phyloP scores from a whole-genome alignment of 140 eudicot species.

The Stevia rebaudiana region DNA sequence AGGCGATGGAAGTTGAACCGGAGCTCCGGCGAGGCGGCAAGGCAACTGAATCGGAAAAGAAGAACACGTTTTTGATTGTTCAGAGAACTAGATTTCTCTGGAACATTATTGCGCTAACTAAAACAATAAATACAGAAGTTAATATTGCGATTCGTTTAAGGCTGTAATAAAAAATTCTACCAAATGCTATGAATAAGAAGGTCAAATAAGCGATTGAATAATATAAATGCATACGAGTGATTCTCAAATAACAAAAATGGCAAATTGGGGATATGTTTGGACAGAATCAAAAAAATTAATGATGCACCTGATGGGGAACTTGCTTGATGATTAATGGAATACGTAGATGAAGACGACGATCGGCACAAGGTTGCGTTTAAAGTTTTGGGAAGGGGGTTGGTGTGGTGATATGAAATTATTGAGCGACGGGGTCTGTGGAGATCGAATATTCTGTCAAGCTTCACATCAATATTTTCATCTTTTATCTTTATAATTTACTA shows the following conservation, averaged over 20 bases:
- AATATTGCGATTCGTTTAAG: background rate
- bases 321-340: background rate
- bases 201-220: background rate
- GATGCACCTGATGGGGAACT: background rate
- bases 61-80: too few relatives aligned
- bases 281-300: background rate
- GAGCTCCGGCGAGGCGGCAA: too few relatives aligned
- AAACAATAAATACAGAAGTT: background rate
- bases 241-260: background rate
- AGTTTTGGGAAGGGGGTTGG: background rate
- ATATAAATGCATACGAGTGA: background rate
- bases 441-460: background rate
- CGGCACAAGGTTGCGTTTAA: background rate
- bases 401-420: slow-evolving; percentile 1
- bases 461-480: too few relatives aligned
- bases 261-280: background rate
- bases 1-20: too few relatives aligned
- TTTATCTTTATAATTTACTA: too few relatives aligned
- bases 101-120: too few relatives aligned
- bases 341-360: background rate
- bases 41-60: too few relatives aligned
- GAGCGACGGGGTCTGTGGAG: background rate
- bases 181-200: background rate
- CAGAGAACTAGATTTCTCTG: too few relatives aligned
- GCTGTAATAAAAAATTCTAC: background rate